A percentile compares a stretch with the other conserved stretches of the same genome.
Conservation (phyloP, 2,329 filamentous ascomycete genomes). For the Samsoniella hepiali region DNA sequence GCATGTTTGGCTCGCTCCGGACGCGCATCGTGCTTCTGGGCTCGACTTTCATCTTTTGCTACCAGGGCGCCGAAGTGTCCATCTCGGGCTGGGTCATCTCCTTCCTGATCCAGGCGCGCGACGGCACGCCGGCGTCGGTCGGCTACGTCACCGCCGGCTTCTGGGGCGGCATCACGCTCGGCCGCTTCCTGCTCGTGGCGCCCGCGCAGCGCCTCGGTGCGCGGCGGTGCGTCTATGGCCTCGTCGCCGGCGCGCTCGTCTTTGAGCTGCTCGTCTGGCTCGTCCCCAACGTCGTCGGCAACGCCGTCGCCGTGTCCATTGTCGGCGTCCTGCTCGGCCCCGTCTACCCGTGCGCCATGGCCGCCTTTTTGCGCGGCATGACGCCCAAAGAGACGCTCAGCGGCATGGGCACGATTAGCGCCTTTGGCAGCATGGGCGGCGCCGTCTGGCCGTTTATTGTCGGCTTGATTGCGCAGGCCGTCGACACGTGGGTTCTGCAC, state of each 20-base stretch:
- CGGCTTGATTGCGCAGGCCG: slow-evolving; percentile 59
- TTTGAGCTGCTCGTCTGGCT: slow-evolving; percentile 79
- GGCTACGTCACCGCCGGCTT: slow-evolving; percentile 76
- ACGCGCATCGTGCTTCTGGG: slow-evolving; percentile 66
- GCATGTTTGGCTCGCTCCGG: slow-evolving; percentile 48
- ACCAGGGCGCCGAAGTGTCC: slow-evolving; percentile 80
- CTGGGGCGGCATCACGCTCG: slow-evolving; percentile 72
- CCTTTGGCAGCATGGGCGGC: slow-evolving; percentile 67
- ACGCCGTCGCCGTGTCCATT: slow-evolving; percentile 64
- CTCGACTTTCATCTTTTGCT: slow-evolving; percentile 78
- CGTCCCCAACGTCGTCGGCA: slow-evolving; percentile 69
- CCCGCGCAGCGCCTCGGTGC: slow-evolving; percentile 67
- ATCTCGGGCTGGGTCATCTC: slow-evolving; percentile 86
- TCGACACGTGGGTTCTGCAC: slow-evolving; percentile 61
- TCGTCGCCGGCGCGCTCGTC: slow-evolving; percentile 57
- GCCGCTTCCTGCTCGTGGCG: slow-evolving; percentile 67
- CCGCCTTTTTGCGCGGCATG: slow-evolving; percentile 60
- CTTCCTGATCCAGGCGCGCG: slow-evolving; percentile 71
- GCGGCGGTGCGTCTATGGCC: slow-evolving; percentile 61
- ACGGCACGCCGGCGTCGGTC: slow-evolving; percentile 66
- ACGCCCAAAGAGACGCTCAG: slow-evolving; percentile 58
- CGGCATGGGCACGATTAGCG: slow-evolving; percentile 64
- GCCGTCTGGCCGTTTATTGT: slow-evolving; percentile 65
- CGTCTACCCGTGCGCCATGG: slow-evolving; percentile 70
- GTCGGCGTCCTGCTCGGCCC: slow-evolving; percentile 75